These are phyloP conservation scores for Pseudogymnoascus sp. DNA, from an alignment of 2,329 filamentous ascomycete genomes.

Conservation along the genomic window DNA sequence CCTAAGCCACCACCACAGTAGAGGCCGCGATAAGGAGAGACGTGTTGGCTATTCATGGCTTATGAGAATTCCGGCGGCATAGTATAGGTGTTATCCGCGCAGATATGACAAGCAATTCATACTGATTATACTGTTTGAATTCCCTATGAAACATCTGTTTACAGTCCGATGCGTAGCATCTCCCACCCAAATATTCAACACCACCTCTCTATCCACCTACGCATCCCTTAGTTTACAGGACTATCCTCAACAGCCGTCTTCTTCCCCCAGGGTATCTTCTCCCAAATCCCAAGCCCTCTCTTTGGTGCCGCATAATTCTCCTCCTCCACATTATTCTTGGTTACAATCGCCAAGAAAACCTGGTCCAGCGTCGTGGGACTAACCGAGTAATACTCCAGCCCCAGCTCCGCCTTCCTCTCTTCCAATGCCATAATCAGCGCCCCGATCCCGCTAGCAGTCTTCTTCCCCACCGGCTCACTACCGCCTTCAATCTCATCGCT, in stretches of 20 bases:
- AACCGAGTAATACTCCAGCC: constrained; percentile 79
- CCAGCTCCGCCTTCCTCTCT: constrained; percentile 55
- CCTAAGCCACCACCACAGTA: not conserved
- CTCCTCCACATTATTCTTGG: constrained; percentile 68
- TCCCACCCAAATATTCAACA: not conserved
- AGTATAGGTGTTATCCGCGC: not conserved
- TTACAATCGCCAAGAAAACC: constrained; percentile 80
- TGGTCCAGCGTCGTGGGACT: constrained; percentile 82
- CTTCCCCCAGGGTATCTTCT: not conserved
- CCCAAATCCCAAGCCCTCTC: not conserved
- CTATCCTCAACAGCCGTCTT: not conserved
- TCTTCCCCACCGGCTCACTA: constrained; percentile 7
- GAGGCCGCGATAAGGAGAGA: not conserved
- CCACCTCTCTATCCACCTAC: not conserved
- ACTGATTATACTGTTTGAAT: not conserved
- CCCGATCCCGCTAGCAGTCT: constrained; percentile 40
- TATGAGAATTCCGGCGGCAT: not conserved
- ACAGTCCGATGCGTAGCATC: not conserved
- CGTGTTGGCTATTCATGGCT: not conserved
- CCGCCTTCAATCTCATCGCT: constrained; percentile 21
- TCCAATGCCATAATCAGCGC: constrained; percentile 66
- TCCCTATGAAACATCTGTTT: not conserved
- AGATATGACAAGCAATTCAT: not conserved
- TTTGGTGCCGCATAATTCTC: constrained; percentile 43
- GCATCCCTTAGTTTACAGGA: not conserved